Conservation (phyloP, 2,329 filamentous ascomycete genomes). For the Penicillium concentricum region DNA sequence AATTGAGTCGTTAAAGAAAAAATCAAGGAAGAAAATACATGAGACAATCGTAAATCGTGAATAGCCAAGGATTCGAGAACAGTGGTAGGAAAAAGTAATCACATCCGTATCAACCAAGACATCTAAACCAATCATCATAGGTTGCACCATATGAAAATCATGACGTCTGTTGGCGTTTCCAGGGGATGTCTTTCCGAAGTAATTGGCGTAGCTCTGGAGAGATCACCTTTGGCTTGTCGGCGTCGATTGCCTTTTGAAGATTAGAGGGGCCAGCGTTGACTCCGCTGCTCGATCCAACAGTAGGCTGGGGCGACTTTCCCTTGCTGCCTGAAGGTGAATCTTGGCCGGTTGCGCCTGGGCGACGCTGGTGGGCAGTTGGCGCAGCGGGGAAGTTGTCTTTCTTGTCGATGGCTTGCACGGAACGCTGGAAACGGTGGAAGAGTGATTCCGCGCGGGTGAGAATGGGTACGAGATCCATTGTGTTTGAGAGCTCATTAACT, state of each 20-base stretch:
- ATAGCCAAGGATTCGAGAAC: neutral
- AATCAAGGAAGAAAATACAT: neutral
- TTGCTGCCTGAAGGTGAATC: constrained; percentile 22
- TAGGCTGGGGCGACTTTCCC: constrained; percentile 31
- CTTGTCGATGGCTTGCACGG: constrained; percentile 89
- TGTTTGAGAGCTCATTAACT: constrained; percentile 95
- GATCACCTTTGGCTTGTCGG: constrained; percentile 53
- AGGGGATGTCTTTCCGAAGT: constrained; percentile 58
- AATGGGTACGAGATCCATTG: constrained; percentile 84
- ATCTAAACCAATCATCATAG: neutral
- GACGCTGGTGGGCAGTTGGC: constrained; percentile 50
- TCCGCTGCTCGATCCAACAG: constrained; percentile 27
- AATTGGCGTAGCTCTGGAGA: constrained; percentile 62
- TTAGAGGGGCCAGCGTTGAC: constrained; percentile 21
- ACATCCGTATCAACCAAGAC: neutral
- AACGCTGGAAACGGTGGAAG: constrained; percentile 82
- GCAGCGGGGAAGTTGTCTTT: constrained; percentile 77
- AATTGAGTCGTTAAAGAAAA: neutral
- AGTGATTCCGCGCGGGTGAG: constrained; percentile 84
- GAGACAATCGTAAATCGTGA: constrained; percentile 5
- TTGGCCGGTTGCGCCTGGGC: constrained; percentile 30
- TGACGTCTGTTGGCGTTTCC: constrained; percentile 33
- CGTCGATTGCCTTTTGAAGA: constrained; percentile 19
- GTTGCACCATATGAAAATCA: neutral
- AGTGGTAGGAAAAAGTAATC: neutral